A percentile compares a stretch with the other conserved stretches of the same genome.
Evolutionary conservation across 257 asterid species (phyloP).

Genomic region (Linderniella brevidens): DNA sequence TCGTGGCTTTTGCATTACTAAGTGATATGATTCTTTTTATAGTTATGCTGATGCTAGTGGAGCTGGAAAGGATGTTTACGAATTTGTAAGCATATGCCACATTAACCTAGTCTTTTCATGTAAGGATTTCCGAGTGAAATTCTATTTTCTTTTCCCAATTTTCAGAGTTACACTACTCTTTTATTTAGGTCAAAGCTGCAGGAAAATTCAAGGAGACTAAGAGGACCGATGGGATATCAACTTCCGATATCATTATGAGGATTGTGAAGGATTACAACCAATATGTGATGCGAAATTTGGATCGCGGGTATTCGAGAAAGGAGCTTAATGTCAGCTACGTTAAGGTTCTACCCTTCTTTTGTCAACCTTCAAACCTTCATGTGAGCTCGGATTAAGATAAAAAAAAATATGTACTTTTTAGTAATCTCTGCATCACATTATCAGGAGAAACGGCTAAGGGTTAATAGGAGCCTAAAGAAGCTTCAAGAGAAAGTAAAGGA

Average conservation of each 20-base stretch:
- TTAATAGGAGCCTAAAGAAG: constrained; percentile 53
- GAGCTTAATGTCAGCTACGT: constrained; percentile 65
- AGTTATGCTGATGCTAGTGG: constrained; percentile 70
- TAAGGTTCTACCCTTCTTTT: constrained; percentile 19
- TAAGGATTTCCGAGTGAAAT: neutral
- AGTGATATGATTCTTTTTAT: constrained; percentile 11
- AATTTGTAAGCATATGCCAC: constrained; percentile 33
- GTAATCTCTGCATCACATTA: neutral
- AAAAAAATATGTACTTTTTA: too few relatives aligned
- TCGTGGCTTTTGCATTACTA: neutral
- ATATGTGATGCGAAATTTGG: constrained; percentile 66
- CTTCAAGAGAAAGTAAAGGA: constrained; percentile 63
- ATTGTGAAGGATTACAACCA: constrained; percentile 68
- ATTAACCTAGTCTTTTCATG: neutral
- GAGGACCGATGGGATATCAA: constrained; percentile 63
- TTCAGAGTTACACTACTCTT: neutral
- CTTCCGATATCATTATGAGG: constrained; percentile 68
- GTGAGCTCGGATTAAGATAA: too few relatives aligned
- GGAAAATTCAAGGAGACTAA: constrained; percentile 64
- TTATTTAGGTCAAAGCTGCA: constrained; percentile 45
- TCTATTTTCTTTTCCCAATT: neutral
- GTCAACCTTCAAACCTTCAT: too few relatives aligned
- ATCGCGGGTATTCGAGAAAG: constrained; percentile 64
- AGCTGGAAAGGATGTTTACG: constrained; percentile 60
- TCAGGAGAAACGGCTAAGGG: constrained; percentile 60